These are phyloP conservation scores for Cucumis sativus DNA, from an alignment of 306 rosid genomes.

Conservation along the genomic window Cucumber_9930_V3 NC_026658.2:26234501-26235000, in stretches of 20 bases:
- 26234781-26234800: not conserved
- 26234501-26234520: not conserved
- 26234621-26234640: constrained; percentile 83
- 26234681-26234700: not conserved
- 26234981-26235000: not conserved
- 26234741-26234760: not conserved
- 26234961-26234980: not conserved
- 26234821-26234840: too few species aligned
- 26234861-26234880: not conserved
- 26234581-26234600: constrained; percentile 60
- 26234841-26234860: not conserved
- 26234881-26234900: not conserved
- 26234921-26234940: too few species aligned
- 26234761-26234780: not conserved
- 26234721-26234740: not conserved
- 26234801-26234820: too few species aligned
- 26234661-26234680: constrained; percentile 1
- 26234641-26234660: constrained; percentile 38
- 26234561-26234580: constrained; percentile 75
- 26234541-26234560: constrained; percentile 33
- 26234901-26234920: too few species aligned
- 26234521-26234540: not conserved
- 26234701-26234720: not conserved
- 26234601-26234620: constrained; percentile 79
- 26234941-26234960: not conserved